Evolutionary conservation across 768 basidiomycete genomes (phyloP), one percentile per base, ranked within the genome.

Genomic region (Kwoniella dejecticola): DNA sequence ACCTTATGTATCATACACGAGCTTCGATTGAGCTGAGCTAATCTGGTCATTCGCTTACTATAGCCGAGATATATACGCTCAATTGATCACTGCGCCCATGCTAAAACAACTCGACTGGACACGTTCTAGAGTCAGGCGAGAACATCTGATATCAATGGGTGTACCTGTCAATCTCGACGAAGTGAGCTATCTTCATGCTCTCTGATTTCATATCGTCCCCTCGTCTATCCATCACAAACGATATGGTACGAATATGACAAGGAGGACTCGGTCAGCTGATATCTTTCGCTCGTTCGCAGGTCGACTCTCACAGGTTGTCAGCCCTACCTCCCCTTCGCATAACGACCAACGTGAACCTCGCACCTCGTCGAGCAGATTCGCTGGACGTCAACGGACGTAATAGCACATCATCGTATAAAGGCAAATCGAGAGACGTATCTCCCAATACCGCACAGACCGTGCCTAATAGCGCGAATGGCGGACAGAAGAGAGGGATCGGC

Each of bases 111-210:
- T 91, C 54, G 94, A 90, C 70, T 97, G 94, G 94, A 93, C 87
- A 52, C 87, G 91, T 47, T 95, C 92, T 58, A 85, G 89, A 44
- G 92, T 91, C 75, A 85, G 94, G 57, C 82, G 92, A 48, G 91
- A 92, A 73, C 91, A 96, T 71, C 82, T 97, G 48, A 95, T 95
- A 62, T 81, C 90, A 12, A 85, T 97, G 24, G 94, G 94, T 23
- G 88, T 97, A 46, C 94, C 94, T 3, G 90, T 97, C 53, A 97
- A 97, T 74, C 82, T 97, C 5, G 94, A 97, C 75, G 94, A 97
- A 80, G 87, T 95, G 36, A 33, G 76, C n/a, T n/a, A n/a, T n/a
- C n/a, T 74, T 29, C 10, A 13, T 23, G 7, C 0, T 21, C 1
- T 13, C 26, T n/a, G n/a, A n/a, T n/a, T n/a, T n/a, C 8, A n/a